A percentile compares a stretch with the other conserved stretches of the same genome.
Conservation (phyloP, 2,329 filamentous ascomycete genomes). For the Fusarium sublunatum region DNA sequence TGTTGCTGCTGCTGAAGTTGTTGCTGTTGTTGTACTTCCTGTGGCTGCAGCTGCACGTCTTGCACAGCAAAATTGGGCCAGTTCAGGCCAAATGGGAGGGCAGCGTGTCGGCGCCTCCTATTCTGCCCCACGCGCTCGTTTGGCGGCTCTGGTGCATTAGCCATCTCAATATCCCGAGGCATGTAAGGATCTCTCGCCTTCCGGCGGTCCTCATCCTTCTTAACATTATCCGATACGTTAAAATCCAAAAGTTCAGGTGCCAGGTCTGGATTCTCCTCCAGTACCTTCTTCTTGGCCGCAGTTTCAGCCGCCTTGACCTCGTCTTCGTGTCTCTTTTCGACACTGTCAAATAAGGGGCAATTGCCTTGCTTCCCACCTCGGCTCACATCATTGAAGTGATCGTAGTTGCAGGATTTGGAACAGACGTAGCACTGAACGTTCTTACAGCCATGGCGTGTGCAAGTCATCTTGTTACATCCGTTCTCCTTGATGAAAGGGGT, state of each 20-base stretch:
- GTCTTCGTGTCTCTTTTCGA: constrained; percentile 68
- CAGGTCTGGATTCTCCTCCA: constrained; percentile 70
- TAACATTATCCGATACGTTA: constrained; percentile 65
- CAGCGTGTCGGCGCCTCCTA: too few species aligned
- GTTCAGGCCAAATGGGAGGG: too few species aligned
- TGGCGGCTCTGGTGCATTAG: too few species aligned
- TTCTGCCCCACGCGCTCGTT: not conserved
- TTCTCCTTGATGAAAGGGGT: constrained; percentile 81
- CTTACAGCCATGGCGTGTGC: constrained; percentile 63
- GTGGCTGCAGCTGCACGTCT: too few species aligned
- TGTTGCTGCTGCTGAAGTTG: too few species aligned
- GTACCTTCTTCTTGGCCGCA: constrained; percentile 64
- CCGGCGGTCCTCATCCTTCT: constrained; percentile 54
- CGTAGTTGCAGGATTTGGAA: constrained; percentile 72
- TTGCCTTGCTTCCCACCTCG: constrained; percentile 62
- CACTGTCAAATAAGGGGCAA: constrained; percentile 76
- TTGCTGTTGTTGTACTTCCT: too few species aligned
- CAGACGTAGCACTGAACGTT: constrained; percentile 78
- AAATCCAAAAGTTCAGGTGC: constrained; percentile 67
- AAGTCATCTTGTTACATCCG: constrained; percentile 88
- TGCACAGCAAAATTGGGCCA: too few species aligned
- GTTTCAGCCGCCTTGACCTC: constrained; percentile 73
- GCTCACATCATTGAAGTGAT: constrained; percentile 72
- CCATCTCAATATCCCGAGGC: too few species aligned
- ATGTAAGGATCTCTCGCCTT: constrained; percentile 7